Base-by-base conservation (phyloP, 1,284 basidiomycete species). In the Crucibulum cyathiforme region DNA sequence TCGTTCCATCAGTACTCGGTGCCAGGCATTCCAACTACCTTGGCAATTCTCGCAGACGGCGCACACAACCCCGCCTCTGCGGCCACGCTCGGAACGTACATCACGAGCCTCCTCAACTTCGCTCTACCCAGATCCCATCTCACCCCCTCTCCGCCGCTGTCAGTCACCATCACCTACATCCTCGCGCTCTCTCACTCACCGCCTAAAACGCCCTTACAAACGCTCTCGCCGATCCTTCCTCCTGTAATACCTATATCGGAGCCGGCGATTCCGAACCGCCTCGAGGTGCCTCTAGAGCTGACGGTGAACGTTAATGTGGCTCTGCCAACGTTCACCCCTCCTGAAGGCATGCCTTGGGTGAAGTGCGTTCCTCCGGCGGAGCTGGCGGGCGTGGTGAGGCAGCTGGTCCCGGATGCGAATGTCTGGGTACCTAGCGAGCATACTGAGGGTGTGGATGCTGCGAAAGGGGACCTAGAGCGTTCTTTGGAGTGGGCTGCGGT, bases 1-100 rank as follows among this genome's bases (percentile, higher is more conserved):
- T 92, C 92, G 0, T 98, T 86, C 75, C 81, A 89, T 66, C 65
- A 67, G 12, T 63, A 79, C 46, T 51, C 43, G 19, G 63, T 64
- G 47, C 56, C 50, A 15, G 17, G 36, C 48, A 52, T 60, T 2
- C 17, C 38, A 6, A 51, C 58, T 55, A 61, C 67, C 43, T 64
- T 80, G 3, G 69, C 80, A 6, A 77, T 96, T 6, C 82, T 99
- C 7, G 90, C 92, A 2, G 98, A 99, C 71, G 98, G 98, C 4
- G 97, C 98, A 1, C 98, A 99, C 74, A 99, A 99, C 71, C 80
- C 88, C n/a, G 89, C 93, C 6, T 96, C 95, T 0, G 85, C 95
- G 0, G 64, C 73, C 17, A 87, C 87, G 0, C 85, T 99, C 8
- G 82, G 88, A 1, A 71, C 80, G 6, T 98, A 96, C 73, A 77